Percentiles rank a stretch among this genome's conserved stretches.
These are phyloP conservation scores for Shiraia bambusicola DNA, from an alignment of 2,329 filamentous ascomycete species.

Conservation along the genomic window DNA sequence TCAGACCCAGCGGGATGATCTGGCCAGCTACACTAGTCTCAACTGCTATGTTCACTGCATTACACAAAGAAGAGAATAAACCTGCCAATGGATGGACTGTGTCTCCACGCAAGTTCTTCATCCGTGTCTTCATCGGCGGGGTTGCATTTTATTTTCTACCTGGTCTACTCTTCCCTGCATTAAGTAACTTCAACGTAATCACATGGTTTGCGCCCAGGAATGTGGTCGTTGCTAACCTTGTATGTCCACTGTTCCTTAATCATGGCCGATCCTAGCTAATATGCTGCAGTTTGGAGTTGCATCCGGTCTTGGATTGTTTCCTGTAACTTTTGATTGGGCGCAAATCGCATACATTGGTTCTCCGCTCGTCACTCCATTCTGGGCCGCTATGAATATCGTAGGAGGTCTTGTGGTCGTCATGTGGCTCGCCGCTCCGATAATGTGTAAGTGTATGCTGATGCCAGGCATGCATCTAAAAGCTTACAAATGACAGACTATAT, in stretches of 20 bases:
- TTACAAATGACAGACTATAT: constrained; percentile 59
- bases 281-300: constrained; percentile 67
- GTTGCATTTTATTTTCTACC: constrained; percentile 86
- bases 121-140: constrained; percentile 67
- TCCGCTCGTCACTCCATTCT: constrained; percentile 79
- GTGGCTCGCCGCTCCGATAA: constrained; percentile 78
- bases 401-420: constrained; percentile 78
- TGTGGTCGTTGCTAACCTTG: constrained; percentile 79
- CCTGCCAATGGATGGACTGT: constrained; percentile 80
- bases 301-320: constrained; percentile 82
- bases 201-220: constrained; percentile 88
- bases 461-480: background rate
- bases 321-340: constrained; percentile 88
- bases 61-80: constrained; percentile 83
- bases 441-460: constrained; percentile 51
- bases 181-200: constrained; percentile 86
- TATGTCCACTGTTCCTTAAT: constrained; percentile 30
- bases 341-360: constrained; percentile 88
- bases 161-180: constrained; percentile 75
- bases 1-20: constrained; percentile 85
- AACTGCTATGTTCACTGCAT: constrained; percentile 82
- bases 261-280: constrained; percentile 5
- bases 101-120: constrained; percentile 82
- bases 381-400: constrained; percentile 83
- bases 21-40: constrained; percentile 89